A percentile compares a stretch with the other conserved stretches of the same genome.
phyloP scores from a whole-genome alignment of 2,329 filamentous ascomycete species.

The Talaromyces marneffei region DNA sequence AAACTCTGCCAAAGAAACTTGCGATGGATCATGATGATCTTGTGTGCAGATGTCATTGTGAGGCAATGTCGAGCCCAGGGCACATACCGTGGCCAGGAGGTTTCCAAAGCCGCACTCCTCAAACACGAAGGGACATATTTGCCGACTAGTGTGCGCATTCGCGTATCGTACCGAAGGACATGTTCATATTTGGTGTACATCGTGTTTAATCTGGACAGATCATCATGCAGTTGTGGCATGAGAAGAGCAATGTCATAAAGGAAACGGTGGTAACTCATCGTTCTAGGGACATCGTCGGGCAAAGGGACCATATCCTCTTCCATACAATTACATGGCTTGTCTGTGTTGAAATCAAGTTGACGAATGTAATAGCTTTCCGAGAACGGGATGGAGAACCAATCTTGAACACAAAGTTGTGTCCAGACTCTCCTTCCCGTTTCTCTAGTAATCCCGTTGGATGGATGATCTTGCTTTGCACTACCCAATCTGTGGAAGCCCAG shows the following conservation, averaged over 20 bases:
- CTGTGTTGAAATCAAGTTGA: slow-evolving; percentile 30
- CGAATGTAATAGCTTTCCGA: slow-evolving; percentile 36
- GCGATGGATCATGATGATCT: slow-evolving; percentile 44
- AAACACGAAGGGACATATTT: slow-evolving; percentile 34
- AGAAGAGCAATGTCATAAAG: slow-evolving; percentile 36
- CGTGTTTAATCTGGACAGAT: slow-evolving; percentile 29
- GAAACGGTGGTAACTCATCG: slow-evolving; percentile 31
- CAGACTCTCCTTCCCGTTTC: slow-evolving; percentile 39
- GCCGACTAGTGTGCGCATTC: slow-evolving; percentile 29
- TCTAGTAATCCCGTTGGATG: slow-evolving; percentile 19
- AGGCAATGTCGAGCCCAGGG: slow-evolving; percentile 37
- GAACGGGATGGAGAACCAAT: slow-evolving; percentile 41
- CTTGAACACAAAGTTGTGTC: slow-evolving; percentile 36
- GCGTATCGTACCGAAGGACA: slow-evolving; percentile 37
- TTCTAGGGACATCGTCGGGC: slow-evolving; percentile 32
- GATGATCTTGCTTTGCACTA: slow-evolving; percentile 17
- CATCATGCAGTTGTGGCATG: slow-evolving; percentile 36
- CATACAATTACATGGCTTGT: slow-evolving; percentile 28
- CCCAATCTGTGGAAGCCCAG: slow-evolving; percentile 42
- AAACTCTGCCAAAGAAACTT: slow-evolving; percentile 40
- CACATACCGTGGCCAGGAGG: slow-evolving; percentile 38
- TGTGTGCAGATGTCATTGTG: slow-evolving; percentile 37
- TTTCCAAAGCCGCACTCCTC: slow-evolving; percentile 27
- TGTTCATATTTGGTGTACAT: slow-evolving; percentile 38
- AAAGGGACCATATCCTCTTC: slow-evolving; percentile 21